These are phyloP conservation scores for Ceratopteris richardii DNA, from an alignment of 75 land plant genomes.

Conservation along the genomic window DNA sequence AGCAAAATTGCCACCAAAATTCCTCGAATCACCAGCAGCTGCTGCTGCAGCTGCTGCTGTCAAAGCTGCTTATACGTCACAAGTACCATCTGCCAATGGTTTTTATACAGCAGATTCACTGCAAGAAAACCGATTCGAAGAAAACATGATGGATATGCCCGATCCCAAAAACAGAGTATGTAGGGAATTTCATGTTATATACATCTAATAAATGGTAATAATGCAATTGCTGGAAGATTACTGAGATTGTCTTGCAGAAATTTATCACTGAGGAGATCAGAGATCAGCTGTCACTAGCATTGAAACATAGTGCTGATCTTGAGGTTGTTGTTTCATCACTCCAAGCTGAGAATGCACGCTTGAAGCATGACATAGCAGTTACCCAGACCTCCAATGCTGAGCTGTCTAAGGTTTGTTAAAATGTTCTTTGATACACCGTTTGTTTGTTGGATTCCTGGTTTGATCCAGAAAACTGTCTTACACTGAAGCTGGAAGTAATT, in stretches of 20 bases:
- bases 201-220: no score
- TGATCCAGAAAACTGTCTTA: no score
- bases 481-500: no score
- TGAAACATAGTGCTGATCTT: slow-evolving; percentile 56
- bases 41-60: slow-evolving; percentile 45
- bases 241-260: neutral
- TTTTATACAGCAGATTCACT: slow-evolving; percentile 35
- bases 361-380: slow-evolving; percentile 63
- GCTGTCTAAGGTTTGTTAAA: slow-evolving; percentile 44
- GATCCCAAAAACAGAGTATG: slow-evolving; percentile 39
- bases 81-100: slow-evolving; percentile 19
- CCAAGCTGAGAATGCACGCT: slow-evolving; percentile 45
- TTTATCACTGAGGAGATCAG: slow-evolving; percentile 15
- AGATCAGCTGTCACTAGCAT: slow-evolving; percentile 23
- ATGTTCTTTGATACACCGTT: no score
- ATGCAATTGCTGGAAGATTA: no score
- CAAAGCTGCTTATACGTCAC: slow-evolving; percentile 19
- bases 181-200: no score
- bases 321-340: slow-evolving; percentile 51
- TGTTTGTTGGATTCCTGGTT: no score
- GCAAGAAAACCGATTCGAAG: slow-evolving; percentile 56
- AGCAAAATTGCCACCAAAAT: slow-evolving; percentile 19
- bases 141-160: slow-evolving; percentile 57
- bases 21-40: no score
- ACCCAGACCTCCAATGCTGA: slow-evolving; percentile 57